These are phyloP conservation scores for Hansfordia pulvinata DNA, from an alignment of 2,329 filamentous ascomycete species.

Conservation along the genomic window DNA sequence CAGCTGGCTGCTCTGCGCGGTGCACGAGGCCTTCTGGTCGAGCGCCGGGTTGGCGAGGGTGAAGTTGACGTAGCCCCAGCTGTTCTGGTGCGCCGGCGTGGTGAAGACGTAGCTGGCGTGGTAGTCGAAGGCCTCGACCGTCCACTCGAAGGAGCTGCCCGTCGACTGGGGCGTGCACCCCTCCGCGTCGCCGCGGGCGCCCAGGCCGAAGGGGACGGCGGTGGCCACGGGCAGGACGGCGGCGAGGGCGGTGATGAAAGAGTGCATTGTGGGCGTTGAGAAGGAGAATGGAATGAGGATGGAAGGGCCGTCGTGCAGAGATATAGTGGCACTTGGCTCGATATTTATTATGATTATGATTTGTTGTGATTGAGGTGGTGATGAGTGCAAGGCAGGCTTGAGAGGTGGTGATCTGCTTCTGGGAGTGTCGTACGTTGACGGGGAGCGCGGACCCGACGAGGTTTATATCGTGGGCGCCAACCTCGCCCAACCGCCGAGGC, in stretches of 20 bases:
- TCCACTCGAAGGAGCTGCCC: slow-evolving; percentile 23
- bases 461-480: too few species aligned
- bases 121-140: slow-evolving; percentile 29
- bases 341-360: too few species aligned
- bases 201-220: slow-evolving; percentile 10
- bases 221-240: slow-evolving; percentile 12
- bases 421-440: too few species aligned
- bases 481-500: too few species aligned
- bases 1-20: slow-evolving; percentile 25
- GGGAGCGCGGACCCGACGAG: too few species aligned
- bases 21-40: slow-evolving; percentile 22
- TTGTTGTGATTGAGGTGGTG: too few species aligned
- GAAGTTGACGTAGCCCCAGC: slow-evolving; percentile 32
- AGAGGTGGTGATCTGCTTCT: too few species aligned
- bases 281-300: too few species aligned
- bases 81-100: slow-evolving; percentile 36
- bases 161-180: slow-evolving; percentile 20
- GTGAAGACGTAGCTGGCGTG: slow-evolving; percentile 33
- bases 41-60: slow-evolving; percentile 32
- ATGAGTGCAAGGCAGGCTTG: too few species aligned
- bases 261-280: slow-evolving; percentile 11
- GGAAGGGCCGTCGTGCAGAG: too few species aligned
- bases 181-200: slow-evolving; percentile 9
- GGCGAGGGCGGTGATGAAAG: slow-evolving; percentile 11
- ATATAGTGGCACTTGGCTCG: too few species aligned